Percentiles rank a stretch among this genome's conserved stretches.
Evolutionary conservation across 805 yeast species (phyloP).

Genomic region (Priceomyces medius): DNA sequence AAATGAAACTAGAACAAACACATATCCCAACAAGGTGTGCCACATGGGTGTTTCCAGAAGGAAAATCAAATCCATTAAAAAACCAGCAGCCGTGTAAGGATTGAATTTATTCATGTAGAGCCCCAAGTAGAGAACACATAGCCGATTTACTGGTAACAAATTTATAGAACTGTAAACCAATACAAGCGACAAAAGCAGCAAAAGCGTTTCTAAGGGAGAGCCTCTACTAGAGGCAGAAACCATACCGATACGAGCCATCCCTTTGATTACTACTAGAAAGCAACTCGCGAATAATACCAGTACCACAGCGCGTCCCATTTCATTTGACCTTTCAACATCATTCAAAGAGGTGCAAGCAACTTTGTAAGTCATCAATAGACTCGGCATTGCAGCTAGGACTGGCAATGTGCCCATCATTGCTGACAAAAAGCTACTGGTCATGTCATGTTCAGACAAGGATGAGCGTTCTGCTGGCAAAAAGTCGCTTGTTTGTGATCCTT

Average conservation of each 20-base stretch:
- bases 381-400: constrained; percentile 31
- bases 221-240: constrained; percentile 5
- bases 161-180: constrained; percentile 22
- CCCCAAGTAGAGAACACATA: constrained; percentile 27
- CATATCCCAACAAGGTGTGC: constrained; percentile 19
- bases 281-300: constrained; percentile 23
- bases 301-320: constrained; percentile 4
- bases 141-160: constrained; percentile 23
- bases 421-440: neutral
- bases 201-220: neutral
- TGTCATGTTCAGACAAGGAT: neutral
- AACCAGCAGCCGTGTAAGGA: constrained; percentile 27
- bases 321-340: neutral
- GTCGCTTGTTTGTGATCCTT: no score
- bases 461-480: neutral
- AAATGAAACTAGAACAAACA: constrained; percentile 4
- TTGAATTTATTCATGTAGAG: constrained; percentile 30
- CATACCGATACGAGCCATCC: constrained; percentile 14
- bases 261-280: constrained; percentile 17
- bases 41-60: constrained; percentile 6
- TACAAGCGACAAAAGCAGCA: constrained; percentile 16
- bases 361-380: constrained; percentile 25
- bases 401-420: constrained; percentile 29
- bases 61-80: constrained; percentile 24
- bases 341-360: constrained; percentile 14